Base-by-base conservation (phyloP, 2,329 filamentous ascomycete species). In the Drechslera avenae region DNA sequence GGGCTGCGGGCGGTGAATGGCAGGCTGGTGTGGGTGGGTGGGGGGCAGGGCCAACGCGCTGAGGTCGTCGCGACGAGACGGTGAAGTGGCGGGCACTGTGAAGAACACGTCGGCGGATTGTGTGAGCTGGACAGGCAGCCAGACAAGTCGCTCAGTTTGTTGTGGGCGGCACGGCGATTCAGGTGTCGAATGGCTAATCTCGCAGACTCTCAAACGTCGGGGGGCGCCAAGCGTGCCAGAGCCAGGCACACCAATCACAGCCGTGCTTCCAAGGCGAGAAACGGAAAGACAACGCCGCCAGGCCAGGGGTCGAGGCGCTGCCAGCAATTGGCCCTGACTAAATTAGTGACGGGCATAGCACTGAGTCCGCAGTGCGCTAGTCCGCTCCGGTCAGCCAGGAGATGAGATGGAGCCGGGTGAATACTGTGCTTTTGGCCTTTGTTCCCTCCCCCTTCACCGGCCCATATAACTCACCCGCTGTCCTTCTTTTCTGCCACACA, bases 221-320 rank as follows among this genome's bases (percentile, higher is more conserved):
- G 49, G 49, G 41, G 46, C 46, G 59, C 54, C 56, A 45, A 56
- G 49, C 45, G 60, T 63, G 51, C 56, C 58, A 64, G 61, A 51
- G 46, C 42, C 67, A 71, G 67, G 66, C 26, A 70, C 67, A 65
- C 68, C 68, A 71, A 71, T 69, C 39, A 56, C 31, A 9, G 21
- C 4, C 26, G 26, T 4, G 10, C 9, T 13, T 10, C 26, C 26
- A 28, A 28, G 26, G 10, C 6, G 8, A 8, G 14, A 14, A 6
- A n/a, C 44, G 19, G 21, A 39, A 36, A 49, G 51, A 50, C 42
- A 46, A 54, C 32, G 31, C 18, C 26, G 13, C 37, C 14, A 26
- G 37, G 21, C 19, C 49, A 48, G 49, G 49, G 44, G 43, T 52
- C 19, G 26, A 34, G 9, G 60, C 63, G 63, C 50, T 63, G 62